Evolutionary conservation across 495 filamentous ascomycete species (phyloP), one percentile per base, ranked within the genome.

Genomic region (Penicillium daleae): DNA sequence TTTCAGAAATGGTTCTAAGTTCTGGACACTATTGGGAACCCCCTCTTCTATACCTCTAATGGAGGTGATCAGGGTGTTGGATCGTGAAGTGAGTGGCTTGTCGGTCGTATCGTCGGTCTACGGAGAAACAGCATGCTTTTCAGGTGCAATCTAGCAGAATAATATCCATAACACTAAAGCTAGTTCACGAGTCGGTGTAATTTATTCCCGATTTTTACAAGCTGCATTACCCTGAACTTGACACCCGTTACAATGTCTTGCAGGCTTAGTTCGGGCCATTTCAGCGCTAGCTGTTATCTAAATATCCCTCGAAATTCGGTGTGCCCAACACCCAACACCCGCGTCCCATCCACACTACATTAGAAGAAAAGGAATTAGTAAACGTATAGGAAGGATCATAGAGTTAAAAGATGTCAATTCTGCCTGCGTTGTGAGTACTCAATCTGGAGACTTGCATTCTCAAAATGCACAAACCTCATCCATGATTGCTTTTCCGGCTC

Each of bases 171-270:
- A 21, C 40, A 49, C 26, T 49, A 24, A 40, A 5, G 35, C 24
- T 53, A 31, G 27, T 10, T 29, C 50, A 26, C 22, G 3, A 49
- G 50, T 53, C 21, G 17, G 50, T 53, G 15, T 53, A 53, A 35
- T 53, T 53, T 49, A 49, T 26, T 49, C 7, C 46, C 10, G 3
- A 27, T 49, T 37, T 37, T 54, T 35, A 24, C 29, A 26, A 26
- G 27, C 17, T 17, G 10, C 46, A 24, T 49, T 27, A 27, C 46
- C 13, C 22, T 27, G 46, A 21, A 13, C 26, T 29, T 56, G 44
- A 53, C 46, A 46, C 24, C 56, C 46, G 19, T 62, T 62, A 59
- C 51, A 31, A 68, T 62, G 55, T 55, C 42, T 62, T 68, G 62
- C 62, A 62, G 54, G 33, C 37, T 59, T 55, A 55, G 56, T 9